phyloP scores from a whole-genome alignment of 2,329 filamentous ascomycete genomes.

The Microcyclosporella mali region DNA sequence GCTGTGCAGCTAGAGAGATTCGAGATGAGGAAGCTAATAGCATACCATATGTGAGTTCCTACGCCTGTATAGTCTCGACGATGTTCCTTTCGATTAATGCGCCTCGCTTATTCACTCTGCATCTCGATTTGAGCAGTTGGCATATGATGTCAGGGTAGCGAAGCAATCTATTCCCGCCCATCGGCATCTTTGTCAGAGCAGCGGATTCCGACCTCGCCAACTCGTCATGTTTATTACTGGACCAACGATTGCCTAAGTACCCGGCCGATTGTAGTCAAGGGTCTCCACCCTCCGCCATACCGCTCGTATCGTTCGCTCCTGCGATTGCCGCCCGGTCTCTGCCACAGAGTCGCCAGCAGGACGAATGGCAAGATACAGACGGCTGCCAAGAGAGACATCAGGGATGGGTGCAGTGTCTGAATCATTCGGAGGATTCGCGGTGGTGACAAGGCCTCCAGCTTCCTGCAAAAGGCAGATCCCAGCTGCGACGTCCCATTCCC shows the following conservation, averaged over 20 bases:
- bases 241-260: conserved; percentile 36
- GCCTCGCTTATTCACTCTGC: no score
- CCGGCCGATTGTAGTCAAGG: conserved; percentile 62
- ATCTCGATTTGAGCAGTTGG: no score
- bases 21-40: no score
- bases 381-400: conserved; percentile 57
- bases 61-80: no score
- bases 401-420: conserved; percentile 51
- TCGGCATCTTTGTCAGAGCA: no score
- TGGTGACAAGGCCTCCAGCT: conserved; percentile 67
- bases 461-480: conserved; percentile 67
- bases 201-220: no score
- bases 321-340: conserved; percentile 60
- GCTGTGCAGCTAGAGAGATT: no score
- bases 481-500: conserved; percentile 73
- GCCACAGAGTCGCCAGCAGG: conserved; percentile 56
- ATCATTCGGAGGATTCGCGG: conserved; percentile 62
- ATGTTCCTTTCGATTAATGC: no score
- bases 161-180: no score
- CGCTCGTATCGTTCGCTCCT: conserved; percentile 65
- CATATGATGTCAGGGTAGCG: no score
- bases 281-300: conserved; percentile 64
- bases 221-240: no score
- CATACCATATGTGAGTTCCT: no score
- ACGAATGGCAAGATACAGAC: conserved; percentile 66